Percentiles rank a stretch among this genome's conserved stretches.
These are phyloP conservation scores for Fonsecaea nubica DNA, from an alignment of 2,329 filamentous ascomycete genomes.

Conservation along the genomic window DNA sequence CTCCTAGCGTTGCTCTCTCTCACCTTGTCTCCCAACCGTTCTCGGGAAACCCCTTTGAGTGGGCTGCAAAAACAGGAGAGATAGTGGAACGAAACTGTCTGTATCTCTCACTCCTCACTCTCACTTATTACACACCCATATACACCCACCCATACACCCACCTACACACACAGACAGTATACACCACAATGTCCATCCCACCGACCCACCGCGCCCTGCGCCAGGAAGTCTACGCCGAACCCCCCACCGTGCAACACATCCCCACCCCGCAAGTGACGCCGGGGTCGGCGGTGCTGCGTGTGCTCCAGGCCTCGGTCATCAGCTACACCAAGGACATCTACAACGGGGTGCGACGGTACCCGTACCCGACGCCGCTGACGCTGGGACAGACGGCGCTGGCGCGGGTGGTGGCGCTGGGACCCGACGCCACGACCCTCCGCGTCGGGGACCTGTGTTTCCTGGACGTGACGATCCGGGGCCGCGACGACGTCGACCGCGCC, in stretches of 20 bases:
- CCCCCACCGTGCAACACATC: conserved; percentile 21
- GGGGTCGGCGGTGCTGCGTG: conserved; percentile 52
- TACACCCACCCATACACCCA: background rate
- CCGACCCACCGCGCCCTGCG: conserved; percentile 28
- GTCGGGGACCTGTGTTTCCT: conserved; percentile 50
- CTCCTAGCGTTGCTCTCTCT: too few relatives aligned
- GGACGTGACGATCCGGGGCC: conserved; percentile 47
- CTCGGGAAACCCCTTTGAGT: too few relatives aligned
- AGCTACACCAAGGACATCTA: conserved; percentile 44
- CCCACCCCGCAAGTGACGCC: conserved; percentile 42
- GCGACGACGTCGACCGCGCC: conserved; percentile 44
- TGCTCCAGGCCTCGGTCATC: conserved; percentile 46
- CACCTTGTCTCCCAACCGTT: too few relatives aligned
- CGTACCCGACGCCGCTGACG: conserved; percentile 47
- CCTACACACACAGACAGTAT: background rate
- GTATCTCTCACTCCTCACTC: conserved; percentile 4
- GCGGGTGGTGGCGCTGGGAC: conserved; percentile 47
- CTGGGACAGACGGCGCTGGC: conserved; percentile 47
- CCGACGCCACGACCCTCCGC: conserved; percentile 48
- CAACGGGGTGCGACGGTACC: conserved; percentile 48
- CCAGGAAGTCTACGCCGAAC: conserved; percentile 24
- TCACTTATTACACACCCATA: too few relatives aligned
- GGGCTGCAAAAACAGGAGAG: too few relatives aligned
- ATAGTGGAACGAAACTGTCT: too few relatives aligned
- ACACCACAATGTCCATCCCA: conserved; percentile 16